phyloP scores from a whole-genome alignment of 352 stramenopile genomes.

The Albugo laibachii region DNA sequence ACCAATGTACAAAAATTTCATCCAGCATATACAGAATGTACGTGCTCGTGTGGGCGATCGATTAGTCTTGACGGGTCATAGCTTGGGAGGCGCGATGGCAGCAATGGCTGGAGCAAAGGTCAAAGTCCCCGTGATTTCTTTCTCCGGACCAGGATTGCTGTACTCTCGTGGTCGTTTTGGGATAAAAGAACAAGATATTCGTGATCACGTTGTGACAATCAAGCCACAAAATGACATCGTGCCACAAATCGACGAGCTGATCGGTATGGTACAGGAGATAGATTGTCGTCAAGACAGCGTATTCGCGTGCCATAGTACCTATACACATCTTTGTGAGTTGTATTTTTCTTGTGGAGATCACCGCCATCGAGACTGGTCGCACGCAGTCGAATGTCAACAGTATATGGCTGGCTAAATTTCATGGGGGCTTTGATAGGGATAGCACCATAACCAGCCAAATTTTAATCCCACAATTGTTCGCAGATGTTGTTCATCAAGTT shows the following conservation, averaged over 20 bases:
- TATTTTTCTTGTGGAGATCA: slow-evolving; percentile 64
- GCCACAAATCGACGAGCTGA: slow-evolving; percentile 58
- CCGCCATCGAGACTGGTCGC: slow-evolving; percentile 59
- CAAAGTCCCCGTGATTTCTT: slow-evolving; percentile 57
- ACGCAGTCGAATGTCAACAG: slow-evolving; percentile 35
- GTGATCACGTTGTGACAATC: slow-evolving; percentile 73
- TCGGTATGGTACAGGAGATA: slow-evolving; percentile 77
- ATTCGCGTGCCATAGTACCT: slow-evolving; percentile 63
- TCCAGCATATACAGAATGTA: slow-evolving; percentile 38
- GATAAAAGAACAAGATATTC: slow-evolving; percentile 42
- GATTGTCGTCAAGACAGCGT: slow-evolving; percentile 59
- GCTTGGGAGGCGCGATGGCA: slow-evolving; percentile 65
- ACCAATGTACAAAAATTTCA: slow-evolving; percentile 51
- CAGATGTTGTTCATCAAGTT: too few relatives aligned
- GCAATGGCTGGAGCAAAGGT: slow-evolving; percentile 71
- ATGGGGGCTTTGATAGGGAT: too few relatives aligned
- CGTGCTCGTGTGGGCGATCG: slow-evolving; percentile 24
- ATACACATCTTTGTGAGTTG: slow-evolving; percentile 71
- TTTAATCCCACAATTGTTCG: too few relatives aligned
- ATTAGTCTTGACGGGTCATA: slow-evolving; percentile 68
- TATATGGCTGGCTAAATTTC: slow-evolving; percentile 17
- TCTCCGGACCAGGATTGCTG: slow-evolving; percentile 57
- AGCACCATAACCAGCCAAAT: too few relatives aligned
- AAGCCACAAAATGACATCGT: slow-evolving; percentile 65
- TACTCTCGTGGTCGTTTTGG: slow-evolving; percentile 65